Base-by-base conservation (phyloP, 192 early-diverging fungal genomes). In the Geranomyces variabilis region DNA sequence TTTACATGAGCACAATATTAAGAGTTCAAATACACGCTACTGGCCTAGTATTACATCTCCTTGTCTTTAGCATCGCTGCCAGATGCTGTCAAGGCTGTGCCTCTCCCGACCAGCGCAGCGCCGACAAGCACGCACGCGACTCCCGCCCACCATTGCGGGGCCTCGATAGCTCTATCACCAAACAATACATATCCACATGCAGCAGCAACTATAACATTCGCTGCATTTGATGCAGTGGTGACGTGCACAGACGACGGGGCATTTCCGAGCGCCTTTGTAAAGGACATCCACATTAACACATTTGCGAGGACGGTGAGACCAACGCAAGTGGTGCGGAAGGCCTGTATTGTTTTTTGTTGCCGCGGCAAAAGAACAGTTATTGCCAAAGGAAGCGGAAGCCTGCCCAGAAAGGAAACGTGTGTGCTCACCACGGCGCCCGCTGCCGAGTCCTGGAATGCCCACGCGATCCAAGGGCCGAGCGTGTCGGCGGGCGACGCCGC, bases 71-170 rank as follows among this genome's bases (percentile, higher is more conserved):
- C 36, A 41, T 41, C 36, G 36, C 36, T 41, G 5, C 10, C 36
- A 41, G 3, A 10, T 41, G 36, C 36, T 41, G 36, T 10, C 36
- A 41, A 41, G 3, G 36, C 36, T 71, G 58, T 44, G 36, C 46
- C 64, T 59, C 46, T 49, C 49, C 22, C 30, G 65, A 81, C 76
- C n/a, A 90, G 66, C 3, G 85, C 83, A 1, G 87, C 88, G 12
- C 92, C 92, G 0, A 81, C 47, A 6, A 93, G 67, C 45, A 96
- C 93, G 31, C 93, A 81, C 49, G 86, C 83, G 0, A 90, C 89
- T 17, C 95, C 95, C 48, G 84, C 73, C 93, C 93, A 96, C 95
- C 95, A 96, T 69, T 86, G 87, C 55, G 91, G 44, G 12, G 85
- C 78, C 66, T 94, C 71, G 46, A 49, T 49, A 19, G 47, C 70